Percentiles rank a stretch among this genome's conserved stretches.
Conservation (phyloP, 139 green algal species). For the Pseudopediastrum boryanum region DNA sequence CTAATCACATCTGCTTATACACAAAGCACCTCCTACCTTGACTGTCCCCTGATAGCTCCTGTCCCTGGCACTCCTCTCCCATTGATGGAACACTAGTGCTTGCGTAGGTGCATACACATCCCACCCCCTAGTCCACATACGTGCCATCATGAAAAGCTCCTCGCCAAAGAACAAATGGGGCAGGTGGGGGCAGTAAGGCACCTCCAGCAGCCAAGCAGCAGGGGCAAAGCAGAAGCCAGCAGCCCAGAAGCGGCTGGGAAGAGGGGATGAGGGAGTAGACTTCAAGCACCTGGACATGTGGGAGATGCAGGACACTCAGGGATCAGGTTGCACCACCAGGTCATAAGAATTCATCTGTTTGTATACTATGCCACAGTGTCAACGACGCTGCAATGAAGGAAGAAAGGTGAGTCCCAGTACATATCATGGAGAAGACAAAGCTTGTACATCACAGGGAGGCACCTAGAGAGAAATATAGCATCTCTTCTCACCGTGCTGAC, state of each 20-base stretch:
- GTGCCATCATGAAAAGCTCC: conserved; percentile 63
- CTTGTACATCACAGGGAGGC: too few species aligned
- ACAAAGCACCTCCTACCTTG: conserved; percentile 12
- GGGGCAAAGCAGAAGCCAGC: conserved; percentile 73
- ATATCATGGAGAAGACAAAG: too few species aligned
- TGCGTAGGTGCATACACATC: conserved; percentile 59
- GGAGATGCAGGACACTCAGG: too few species aligned
- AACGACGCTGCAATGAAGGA: too few species aligned
- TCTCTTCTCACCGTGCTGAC: too few species aligned
- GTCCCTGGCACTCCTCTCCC: conserved; percentile 45
- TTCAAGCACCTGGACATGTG: too few species aligned
- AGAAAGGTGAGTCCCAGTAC: too few species aligned
- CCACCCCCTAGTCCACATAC: conserved; percentile 70
- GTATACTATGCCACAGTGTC: too few species aligned
- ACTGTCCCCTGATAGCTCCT: conserved; percentile 41
- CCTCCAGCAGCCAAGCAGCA: conserved; percentile 49
- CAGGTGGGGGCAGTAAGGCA: conserved; percentile 64
- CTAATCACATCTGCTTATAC: background rate
- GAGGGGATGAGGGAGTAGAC: background rate
- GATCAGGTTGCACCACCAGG: background rate
- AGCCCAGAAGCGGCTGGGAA: conserved; percentile 66
- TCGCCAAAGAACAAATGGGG: conserved; percentile 84
- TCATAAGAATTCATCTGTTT: too few species aligned
- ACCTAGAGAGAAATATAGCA: too few species aligned
- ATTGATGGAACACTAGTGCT: conserved; percentile 69